Percentiles rank a stretch among this genome's conserved stretches.
phyloP scores from a whole-genome alignment of 2,329 filamentous ascomycete genomes.

The Thelonectria discophora region DNA sequence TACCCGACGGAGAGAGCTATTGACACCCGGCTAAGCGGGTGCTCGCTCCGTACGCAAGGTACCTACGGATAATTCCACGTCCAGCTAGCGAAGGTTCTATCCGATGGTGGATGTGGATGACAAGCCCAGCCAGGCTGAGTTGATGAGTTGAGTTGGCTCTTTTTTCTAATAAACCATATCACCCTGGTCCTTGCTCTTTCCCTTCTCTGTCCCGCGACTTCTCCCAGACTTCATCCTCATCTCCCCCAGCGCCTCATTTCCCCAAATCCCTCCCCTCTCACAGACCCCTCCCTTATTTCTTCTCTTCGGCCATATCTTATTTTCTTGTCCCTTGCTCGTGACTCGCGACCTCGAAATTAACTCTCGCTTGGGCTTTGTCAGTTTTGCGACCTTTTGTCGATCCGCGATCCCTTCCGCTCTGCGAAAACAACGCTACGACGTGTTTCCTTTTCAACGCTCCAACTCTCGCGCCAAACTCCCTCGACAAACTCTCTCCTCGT shows the following conservation, averaged over 20 bases:
- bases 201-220: not conserved
- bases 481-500: not conserved
- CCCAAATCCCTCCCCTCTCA: constrained; percentile 18
- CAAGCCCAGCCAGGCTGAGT: constrained; percentile 17
- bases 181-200: constrained; percentile 12
- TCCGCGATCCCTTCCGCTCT: not conserved
- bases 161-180: constrained; percentile 6
- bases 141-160: constrained; percentile 4
- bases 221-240: constrained; percentile 8
- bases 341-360: not conserved
- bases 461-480: no score
- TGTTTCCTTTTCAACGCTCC: constrained; percentile 3
- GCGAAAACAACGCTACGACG: not conserved
- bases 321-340: constrained; percentile 1
- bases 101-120: not conserved
- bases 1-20: constrained; percentile 2
- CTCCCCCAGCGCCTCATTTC: constrained; percentile 28
- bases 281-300: constrained; percentile 2
- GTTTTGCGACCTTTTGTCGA: not conserved
- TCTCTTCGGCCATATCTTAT: not conserved
- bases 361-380: not conserved
- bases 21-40: not conserved
- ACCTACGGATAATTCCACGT: no score
- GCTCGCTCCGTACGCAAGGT: no score
- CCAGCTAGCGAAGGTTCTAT: not conserved